Evolutionary conservation across 2,329 filamentous ascomycete species (phyloP), one percentile per base, ranked within the genome.

Genomic region (Scedosporium apiospermum): DNA sequence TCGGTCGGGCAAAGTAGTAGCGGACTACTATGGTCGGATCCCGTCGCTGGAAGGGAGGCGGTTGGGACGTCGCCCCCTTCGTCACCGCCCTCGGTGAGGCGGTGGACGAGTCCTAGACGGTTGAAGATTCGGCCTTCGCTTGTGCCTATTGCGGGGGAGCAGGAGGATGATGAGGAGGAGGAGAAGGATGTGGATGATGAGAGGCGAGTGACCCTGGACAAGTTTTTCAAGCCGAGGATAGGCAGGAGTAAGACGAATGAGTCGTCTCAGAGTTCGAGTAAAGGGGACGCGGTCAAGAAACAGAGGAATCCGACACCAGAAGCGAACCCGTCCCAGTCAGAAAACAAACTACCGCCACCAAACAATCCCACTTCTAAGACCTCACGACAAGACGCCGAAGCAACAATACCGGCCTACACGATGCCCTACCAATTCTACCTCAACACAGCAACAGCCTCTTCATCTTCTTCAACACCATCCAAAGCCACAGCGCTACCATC

Each of bases 61-160:
- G 49, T 10, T n/a, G 18, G 21, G 14, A 12, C 16, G 18, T 57
- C 57, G 3, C 65, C 67, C 0, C 58, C 61, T 14, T 49, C 60
- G 34, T 60, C 51, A 21, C 66, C 64, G 6, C 41, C 64, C 4
- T 34, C 60, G 3, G 7, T 30, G 3, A 63, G 34, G 30, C 62
- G 55, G 7, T 63, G 60, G 30, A 65, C 58, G 53, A 65, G 64
- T 49, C 66, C 67, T 16, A 64, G 66, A 1, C 59, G 65, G 18
- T 55, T 67, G 21, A 63, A 61, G 46, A 49, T 67, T 3, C 61
- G 66, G 42, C 66, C 64, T 6, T 62, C 61, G 21, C 51, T 62
- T 16, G 57, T 57, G 4, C 63, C 65, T 4, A 62, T 63, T 18
- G 21, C 41, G 14, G 46, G 42, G 34, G 58, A 26, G 23, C 18